Base-by-base conservation (phyloP, 1,284 basidiomycete genomes). In the Pseudozyma tsukubaensis region DNA sequence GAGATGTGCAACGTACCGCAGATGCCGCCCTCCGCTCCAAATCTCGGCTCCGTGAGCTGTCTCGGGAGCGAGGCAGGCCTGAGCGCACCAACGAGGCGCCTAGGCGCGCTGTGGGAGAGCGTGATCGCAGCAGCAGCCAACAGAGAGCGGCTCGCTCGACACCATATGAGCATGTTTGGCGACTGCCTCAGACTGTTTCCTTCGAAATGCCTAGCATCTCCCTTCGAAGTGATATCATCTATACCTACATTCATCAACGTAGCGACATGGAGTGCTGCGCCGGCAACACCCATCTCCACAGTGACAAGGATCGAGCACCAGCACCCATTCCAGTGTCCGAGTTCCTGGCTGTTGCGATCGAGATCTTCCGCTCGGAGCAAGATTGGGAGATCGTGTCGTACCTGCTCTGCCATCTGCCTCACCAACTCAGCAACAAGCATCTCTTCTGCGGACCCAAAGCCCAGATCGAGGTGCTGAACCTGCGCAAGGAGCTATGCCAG, bases 351-450 rank as follows among this genome's bases (percentile, higher is more conserved):
- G 88, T 88, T 16, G 81, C 97, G 44, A 87, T 91, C 63, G 87
- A 87, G 2, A 88, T 98, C 58, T 85, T 99, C 48, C 88, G 91
- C 62, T 87, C 87, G 40, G 94, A 94, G 81, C 89, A 87, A 50
- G 93, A 92, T 72, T 99, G 97, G 96, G 97, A 99, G 77, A 87
- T 99, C 37, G 87, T 98, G 14, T 94, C 94, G 3, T 99, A 97
- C 81, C 88, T 96, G 5, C 88, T 99, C 2, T 93, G 92, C 81
- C 93, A 96, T 85, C 88, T 99, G 1, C 95, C 97, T 0, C 88
- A 91, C 19, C 95, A 99, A 84, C 88, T 99, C 4, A 88, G 92
- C 55, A 99, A 99, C 88, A 98, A 97, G 85, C 94, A 98, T 82
- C 89, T 97, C 59, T 95, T 97, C 85, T 97, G 95, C 82, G 97